These are phyloP conservation scores for Apophysomyces elegans DNA, from an alignment of 371 early-diverging fungal species.

Conservation along the genomic window DNA sequence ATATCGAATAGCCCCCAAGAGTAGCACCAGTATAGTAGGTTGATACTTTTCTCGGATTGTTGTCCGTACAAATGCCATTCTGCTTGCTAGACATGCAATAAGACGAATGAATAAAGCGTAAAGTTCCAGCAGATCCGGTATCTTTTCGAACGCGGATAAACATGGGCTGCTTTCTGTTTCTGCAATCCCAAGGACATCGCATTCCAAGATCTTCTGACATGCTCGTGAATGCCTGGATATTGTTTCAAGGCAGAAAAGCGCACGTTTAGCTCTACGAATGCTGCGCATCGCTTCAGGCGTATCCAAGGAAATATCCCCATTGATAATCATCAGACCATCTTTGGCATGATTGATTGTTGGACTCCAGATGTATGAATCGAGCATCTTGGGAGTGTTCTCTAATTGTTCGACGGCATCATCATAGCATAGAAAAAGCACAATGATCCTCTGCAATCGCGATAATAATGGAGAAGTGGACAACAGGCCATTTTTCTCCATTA, in stretches of 20 bases:
- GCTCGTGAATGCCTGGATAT: constrained; percentile 24
- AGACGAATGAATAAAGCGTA: constrained; percentile 29
- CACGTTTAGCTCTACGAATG: constrained; percentile 33
- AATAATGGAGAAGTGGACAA: constrained; percentile 8
- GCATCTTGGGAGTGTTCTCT: constrained; percentile 23
- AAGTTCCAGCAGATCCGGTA: constrained; percentile 14
- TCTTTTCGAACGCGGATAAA: constrained; percentile 2
- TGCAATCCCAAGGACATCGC: constrained; percentile 26
- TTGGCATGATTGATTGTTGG: constrained; percentile 34
- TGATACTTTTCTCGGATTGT: constrained; percentile 27
- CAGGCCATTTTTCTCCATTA: constrained; percentile 13
- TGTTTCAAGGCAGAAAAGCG: constrained; percentile 23
- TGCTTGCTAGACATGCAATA: constrained; percentile 30
- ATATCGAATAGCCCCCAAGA: constrained; percentile 18
- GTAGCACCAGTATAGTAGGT: constrained; percentile 25
- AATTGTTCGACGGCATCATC: constrained; percentile 30
- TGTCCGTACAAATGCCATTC: constrained; percentile 34
- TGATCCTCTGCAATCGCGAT: constrained; percentile 23
- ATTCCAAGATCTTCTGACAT: constrained; percentile 30
- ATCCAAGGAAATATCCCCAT: not conserved
- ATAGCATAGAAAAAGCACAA: constrained; percentile 31
- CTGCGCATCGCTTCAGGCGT: not conserved
- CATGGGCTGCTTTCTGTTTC: constrained; percentile 12
- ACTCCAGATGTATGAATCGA: constrained; percentile 26
- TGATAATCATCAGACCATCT: constrained; percentile 19